A percentile compares a stretch with the other conserved stretches of the same genome.
These are phyloP conservation scores for Ustilago nuda DNA, from an alignment of 1,284 basidiomycete species.

Conservation along the genomic window DNA sequence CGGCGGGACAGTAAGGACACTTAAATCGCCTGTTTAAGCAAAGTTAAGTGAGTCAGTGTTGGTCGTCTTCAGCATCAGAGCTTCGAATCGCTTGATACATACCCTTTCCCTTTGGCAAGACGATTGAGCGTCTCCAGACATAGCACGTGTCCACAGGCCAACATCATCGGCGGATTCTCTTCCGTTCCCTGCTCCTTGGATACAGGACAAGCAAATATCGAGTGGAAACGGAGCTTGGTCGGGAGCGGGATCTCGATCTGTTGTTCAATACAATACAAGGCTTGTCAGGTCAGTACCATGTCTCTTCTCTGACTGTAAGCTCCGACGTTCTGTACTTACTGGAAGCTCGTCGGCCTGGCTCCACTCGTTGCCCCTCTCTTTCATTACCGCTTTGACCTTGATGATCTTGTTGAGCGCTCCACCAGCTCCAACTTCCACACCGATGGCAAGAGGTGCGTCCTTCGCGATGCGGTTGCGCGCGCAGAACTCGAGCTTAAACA, in stretches of 20 bases:
- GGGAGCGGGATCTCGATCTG: slow-evolving; percentile 94
- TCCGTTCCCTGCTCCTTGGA: slow-evolving; percentile 96
- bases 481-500: slow-evolving; percentile 90
- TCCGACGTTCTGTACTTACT: slow-evolving; percentile 72
- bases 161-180: slow-evolving; percentile 96
- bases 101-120: slow-evolving; percentile 81
- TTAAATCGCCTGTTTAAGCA: slow-evolving; percentile 50
- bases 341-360: slow-evolving; percentile 88
- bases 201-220: slow-evolving; percentile 96
- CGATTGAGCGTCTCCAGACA: slow-evolving; percentile 59
- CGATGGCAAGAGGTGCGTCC: slow-evolving; percentile 85
- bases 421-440: slow-evolving; percentile 88
- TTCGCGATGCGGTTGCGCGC: slow-evolving; percentile 85
- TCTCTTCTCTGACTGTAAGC: not conserved
- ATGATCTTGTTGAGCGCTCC: slow-evolving; percentile 88
- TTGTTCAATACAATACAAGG: not conserved
- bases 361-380: slow-evolving; percentile 90
- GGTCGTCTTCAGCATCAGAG: not conserved
- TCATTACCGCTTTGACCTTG: slow-evolving; percentile 91
- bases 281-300: slow-evolving; percentile 1
- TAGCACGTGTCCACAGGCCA: slow-evolving; percentile 83
- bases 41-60: no score
- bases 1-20: slow-evolving; percentile 66
- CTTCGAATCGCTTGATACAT: not conserved
- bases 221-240: slow-evolving; percentile 83